Conservation (phyloP, 2,329 filamentous ascomycete genomes). For the Nothophaeocryptopus gaeumannii region DNA sequence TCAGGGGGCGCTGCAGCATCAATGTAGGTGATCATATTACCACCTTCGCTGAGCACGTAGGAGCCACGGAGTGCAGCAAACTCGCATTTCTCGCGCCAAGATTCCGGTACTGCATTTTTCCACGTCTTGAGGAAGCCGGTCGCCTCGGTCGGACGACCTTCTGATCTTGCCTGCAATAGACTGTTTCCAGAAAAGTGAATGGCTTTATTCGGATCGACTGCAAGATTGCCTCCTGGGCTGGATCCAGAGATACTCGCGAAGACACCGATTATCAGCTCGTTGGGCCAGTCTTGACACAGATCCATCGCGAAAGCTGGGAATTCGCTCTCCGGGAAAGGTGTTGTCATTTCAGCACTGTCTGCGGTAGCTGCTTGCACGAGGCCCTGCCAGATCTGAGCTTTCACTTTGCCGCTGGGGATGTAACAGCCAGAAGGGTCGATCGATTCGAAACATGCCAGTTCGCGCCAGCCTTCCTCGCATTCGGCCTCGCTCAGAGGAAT, state of each 20-base stretch:
- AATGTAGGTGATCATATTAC: slow-evolving; percentile 23
- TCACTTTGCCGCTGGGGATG: slow-evolving; percentile 49
- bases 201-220: slow-evolving; percentile 25
- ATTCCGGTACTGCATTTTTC: slow-evolving; percentile 36
- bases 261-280: slow-evolving; percentile 37
- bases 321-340: slow-evolving; percentile 34
- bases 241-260: slow-evolving; percentile 26
- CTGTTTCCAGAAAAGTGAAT: slow-evolving; percentile 25
- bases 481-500: slow-evolving; percentile 53
- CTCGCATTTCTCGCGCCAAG: slow-evolving; percentile 29
- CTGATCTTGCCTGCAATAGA: slow-evolving; percentile 24
- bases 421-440: slow-evolving; percentile 35
- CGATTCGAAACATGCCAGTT: slow-evolving; percentile 54
- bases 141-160: slow-evolving; percentile 22
- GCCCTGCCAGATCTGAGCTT: slow-evolving; percentile 49
- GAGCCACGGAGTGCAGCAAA: slow-evolving; percentile 27
- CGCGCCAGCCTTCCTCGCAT: slow-evolving; percentile 51
- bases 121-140: slow-evolving; percentile 38
- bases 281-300: slow-evolving; percentile 36
- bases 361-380: slow-evolving; percentile 43
- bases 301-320: slow-evolving; percentile 19
- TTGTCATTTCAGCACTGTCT: slow-evolving; percentile 41
- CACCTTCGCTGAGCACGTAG: slow-evolving; percentile 22
- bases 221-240: slow-evolving; percentile 27
- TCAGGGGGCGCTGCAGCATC: slow-evolving; percentile 7